Base-by-base conservation (phyloP, 2,329 filamentous ascomycete species). In the Nigrospora sphaerica region DNA sequence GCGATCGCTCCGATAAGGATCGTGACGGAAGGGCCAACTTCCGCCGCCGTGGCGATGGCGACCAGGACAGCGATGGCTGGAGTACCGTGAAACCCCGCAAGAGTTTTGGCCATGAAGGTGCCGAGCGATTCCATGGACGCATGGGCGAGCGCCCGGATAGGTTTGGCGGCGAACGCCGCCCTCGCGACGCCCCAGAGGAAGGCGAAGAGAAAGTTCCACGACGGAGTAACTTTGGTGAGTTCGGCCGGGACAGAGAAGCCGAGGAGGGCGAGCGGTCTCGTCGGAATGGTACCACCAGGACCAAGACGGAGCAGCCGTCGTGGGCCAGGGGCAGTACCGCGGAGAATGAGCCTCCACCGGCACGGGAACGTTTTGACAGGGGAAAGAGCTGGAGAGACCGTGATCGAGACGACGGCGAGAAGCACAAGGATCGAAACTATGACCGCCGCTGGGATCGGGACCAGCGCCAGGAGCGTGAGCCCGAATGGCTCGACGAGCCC, bases 401-500 rank as follows among this genome's bases (percentile, higher is more conserved):
- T 32, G 67, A 46, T 34, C 18, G 74, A 34, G 62, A 60, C 4
- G 68, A 74, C 28, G 65, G 31, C 14, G 35, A 45, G n/a, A 45
- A 45, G 28, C 34, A 65, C 33, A 58, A 61, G 37, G 49, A 58
- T 48, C 32, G 62, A 61, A 66, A 68, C 45, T 66, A 67, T 32
- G 73, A 76, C 23, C 66, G 72, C 53, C 70, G 74, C 47, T 80
- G 79, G 74, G 77, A 81, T 49, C 70, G 77, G 46, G 49, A 52
- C 32, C 41, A 50, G 13, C 77, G 78, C 48, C 69, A 77, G 53
- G 89, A 95, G 61, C 83, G 87, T 53, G 88, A 95, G 43, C 91
- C 92, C 6, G 91, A 95, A 65, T 95, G 91, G 92, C 75, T 95
- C 65, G 89, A 95, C 60, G 78, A 84, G 48, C 81, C 82, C 14